A percentile compares a stretch with the other conserved stretches of the same genome.
These are phyloP conservation scores for Spathaspora arborariae DNA, from an alignment of 805 yeast species.

Conservation along the genomic window DNA sequence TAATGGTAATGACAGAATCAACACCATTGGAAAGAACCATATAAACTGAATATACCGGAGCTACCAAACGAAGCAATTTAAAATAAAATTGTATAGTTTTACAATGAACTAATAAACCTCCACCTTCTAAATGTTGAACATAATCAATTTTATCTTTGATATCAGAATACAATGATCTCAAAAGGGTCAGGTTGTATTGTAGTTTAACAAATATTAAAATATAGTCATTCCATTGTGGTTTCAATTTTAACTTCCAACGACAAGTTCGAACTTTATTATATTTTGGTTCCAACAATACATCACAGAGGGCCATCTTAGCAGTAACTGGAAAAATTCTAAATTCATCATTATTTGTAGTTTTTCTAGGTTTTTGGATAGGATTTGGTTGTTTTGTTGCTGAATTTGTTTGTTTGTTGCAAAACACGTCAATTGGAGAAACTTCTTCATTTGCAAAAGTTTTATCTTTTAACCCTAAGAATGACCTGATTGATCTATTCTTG, in stretches of 20 bases:
- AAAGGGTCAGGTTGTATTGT: background rate
- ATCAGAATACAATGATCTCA: background rate
- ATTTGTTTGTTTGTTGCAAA: background rate
- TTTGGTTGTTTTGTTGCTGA: background rate
- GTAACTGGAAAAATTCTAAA: background rate
- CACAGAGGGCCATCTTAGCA: background rate
- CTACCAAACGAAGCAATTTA: background rate
- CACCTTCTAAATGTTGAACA: slow-evolving; percentile 1
- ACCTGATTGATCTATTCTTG: background rate
- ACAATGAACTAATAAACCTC: slow-evolving; percentile 3
- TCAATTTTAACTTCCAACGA: slow-evolving; percentile 1
- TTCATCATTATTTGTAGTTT: background rate
- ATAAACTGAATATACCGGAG: slow-evolving; percentile 1
- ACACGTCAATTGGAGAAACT: background rate
- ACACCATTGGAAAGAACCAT: background rate
- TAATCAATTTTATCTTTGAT: slow-evolving; percentile 1
- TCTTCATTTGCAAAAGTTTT: background rate
- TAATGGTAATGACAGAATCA: background rate
- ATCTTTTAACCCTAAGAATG: slow-evolving; percentile 2
- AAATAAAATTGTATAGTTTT: background rate
- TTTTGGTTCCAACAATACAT: background rate
- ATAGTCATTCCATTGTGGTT: background rate
- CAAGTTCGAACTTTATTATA: background rate
- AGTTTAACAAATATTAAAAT: slow-evolving; percentile 2
- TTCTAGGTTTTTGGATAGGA: background rate